Evolutionary conservation across 2,329 filamentous ascomycete species (phyloP), one percentile per base, ranked within the genome.

Genomic region (Calonectria ilicicola): DNA sequence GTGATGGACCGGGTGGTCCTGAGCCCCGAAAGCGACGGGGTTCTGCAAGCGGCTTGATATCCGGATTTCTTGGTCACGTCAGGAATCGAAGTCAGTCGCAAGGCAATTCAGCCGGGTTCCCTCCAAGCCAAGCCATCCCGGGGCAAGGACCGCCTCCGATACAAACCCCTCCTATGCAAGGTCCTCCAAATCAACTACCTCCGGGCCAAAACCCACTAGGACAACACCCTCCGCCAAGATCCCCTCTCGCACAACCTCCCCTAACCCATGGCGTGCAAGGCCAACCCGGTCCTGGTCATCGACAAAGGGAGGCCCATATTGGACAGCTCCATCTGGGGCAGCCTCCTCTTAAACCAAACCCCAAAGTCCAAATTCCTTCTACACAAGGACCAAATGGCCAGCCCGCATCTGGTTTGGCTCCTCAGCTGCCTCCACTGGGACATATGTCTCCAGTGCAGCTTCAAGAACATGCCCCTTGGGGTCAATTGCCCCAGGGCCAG

Each of bases 31-130:
- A 76, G 29, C 78, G 82, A 62, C 78, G 82, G 40, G 75, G 79
- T 17, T 83, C 83, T 9, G 76, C 81, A 5, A 77, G 81, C 14
- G 79, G 76, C 15, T 71, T 84, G 27, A 73, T 83, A 21, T 81
- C 80, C 4, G 79, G 79, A 2, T 71, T 83, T 12, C 47, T 83
- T 21, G 81, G 81, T 2, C 80, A 77, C 14, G 74, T 76, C 9
- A 81, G 74, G 46, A 71, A 73, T 49, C 73, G 76, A 29, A 77
- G 77, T 23, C 27, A 68, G 4, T 71, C 70, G 19, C 73, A 74
- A 21, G 60, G 26, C 19, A 62, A 46, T 12, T 19, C 35, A 2
- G 49, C 44, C 27, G 32, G 64, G 15, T 51, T 64, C 5, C 40
- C 71, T 23, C 69, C 76, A 15, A 69, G 46, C 21, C 76, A 78